phyloP scores from a whole-genome alignment of 2,329 filamentous ascomycete species.

The Penicillium decumbens region DNA sequence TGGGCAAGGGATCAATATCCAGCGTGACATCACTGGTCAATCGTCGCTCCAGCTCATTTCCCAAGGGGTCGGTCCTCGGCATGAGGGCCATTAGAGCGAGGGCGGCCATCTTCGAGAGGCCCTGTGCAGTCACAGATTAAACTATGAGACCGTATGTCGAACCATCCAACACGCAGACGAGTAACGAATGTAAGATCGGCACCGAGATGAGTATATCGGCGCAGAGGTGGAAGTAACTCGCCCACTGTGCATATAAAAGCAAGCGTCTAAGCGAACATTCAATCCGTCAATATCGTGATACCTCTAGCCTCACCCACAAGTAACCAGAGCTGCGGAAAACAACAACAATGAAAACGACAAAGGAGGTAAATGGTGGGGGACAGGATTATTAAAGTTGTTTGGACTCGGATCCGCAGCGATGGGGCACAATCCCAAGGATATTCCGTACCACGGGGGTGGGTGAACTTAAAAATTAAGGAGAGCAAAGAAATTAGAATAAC shows the following conservation, averaged over 20 bases:
- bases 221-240: background rate
- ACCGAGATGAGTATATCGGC: background rate
- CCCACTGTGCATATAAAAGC: background rate
- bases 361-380: constrained; percentile 2
- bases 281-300: background rate
- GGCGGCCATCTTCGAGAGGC: constrained; percentile 10
- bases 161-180: background rate
- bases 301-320: constrained; percentile 1
- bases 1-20: constrained; percentile 35
- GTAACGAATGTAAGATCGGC: background rate
- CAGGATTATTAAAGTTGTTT: constrained; percentile 10
- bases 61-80: constrained; percentile 8
- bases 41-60: constrained; percentile 20
- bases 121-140: background rate
- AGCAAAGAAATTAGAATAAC: background rate
- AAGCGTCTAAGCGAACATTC: background rate
- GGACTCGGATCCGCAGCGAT: constrained; percentile 2
- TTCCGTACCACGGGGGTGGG: background rate
- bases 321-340: background rate
- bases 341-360: constrained; percentile 1
- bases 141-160: background rate
- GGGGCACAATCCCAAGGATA: constrained; percentile 2
- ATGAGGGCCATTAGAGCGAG: constrained; percentile 15
- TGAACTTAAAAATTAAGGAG: constrained; percentile 12
- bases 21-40: constrained; percentile 14